Evolutionary conservation across 2,329 filamentous ascomycete species (phyloP), one percentile per base, ranked within the genome.

Genomic region (Fusarium lyarnte): DNA sequence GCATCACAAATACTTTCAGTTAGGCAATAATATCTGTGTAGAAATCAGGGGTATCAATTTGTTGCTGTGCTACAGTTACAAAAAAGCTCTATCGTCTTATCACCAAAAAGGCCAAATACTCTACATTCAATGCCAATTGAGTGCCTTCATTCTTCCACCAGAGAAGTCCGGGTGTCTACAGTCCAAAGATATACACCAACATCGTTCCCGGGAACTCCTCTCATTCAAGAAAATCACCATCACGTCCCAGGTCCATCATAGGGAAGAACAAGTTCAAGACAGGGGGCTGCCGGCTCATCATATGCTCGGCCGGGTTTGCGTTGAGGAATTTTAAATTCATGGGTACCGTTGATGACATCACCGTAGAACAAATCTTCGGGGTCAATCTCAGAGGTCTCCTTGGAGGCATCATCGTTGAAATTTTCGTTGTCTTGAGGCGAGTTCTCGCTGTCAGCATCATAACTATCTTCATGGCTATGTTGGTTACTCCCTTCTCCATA

Each of bases 151-250:
- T 39, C 19, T 46, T 47, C 29, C 39, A 13, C 53, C 10, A 27
- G 14, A 23, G 14, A 51, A 51, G 21, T 6, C 33, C 21, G 38
- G 4, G 33, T 41, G 13, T 38, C 31, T 52, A 23, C 35, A 9
- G 16, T 49, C 7, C 33, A 19, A 27, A 33, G 3, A 11, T 13
- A 25, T 25, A 19, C 21, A 14, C 25, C n/a, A 13, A 12, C 23
- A 25, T 23, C 25, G 9, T 19, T 49, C 39, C 23, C 33, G 5
- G 31, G 7, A 25, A 23, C 45, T 17, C 19, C 17, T 67, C 25
- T 35, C n/a, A 52, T 25, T 66, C 49, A 19, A n/a, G 25, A 19
- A 57, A 66, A 2, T 73, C 42, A 3, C 35, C 43, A n/a, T 70
- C 64, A 27, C 33, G 31, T 8, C 29, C 60, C 9, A 42, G 33